phyloP scores from a whole-genome alignment of 352 stramenopile genomes.

The Phytopythium kandeliae region DNA sequence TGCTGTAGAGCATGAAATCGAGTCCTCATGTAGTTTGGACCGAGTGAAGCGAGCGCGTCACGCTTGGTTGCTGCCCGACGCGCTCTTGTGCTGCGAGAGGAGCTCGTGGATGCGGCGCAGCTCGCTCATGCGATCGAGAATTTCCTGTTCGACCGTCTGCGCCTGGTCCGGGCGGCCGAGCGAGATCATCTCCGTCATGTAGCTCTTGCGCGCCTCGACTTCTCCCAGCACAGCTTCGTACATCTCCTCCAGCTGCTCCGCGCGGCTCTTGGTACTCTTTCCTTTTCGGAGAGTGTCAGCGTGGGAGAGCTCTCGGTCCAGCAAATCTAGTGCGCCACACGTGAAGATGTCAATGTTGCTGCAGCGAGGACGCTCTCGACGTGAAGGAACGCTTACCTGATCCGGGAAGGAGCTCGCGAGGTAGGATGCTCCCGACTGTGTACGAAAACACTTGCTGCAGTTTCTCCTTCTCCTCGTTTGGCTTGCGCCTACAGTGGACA shows the following conservation, averaged over 20 bases:
- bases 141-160: slow-evolving; percentile 47
- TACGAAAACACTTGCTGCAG: slow-evolving; percentile 78
- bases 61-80: slow-evolving; percentile 12
- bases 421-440: slow-evolving; percentile 59
- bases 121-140: slow-evolving; percentile 57
- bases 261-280: slow-evolving; percentile 22
- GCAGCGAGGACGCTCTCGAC: no score
- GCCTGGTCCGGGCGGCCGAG: slow-evolving; percentile 37
- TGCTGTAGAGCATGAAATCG: not conserved
- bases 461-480: slow-evolving; percentile 80
- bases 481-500: slow-evolving; percentile 17
- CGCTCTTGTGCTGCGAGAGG: slow-evolving; percentile 39
- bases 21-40: not conserved
- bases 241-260: slow-evolving; percentile 57
- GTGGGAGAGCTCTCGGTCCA: slow-evolving; percentile 58
- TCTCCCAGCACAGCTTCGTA: slow-evolving; percentile 57
- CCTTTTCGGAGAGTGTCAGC: slow-evolving; percentile 33
- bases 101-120: slow-evolving; percentile 57
- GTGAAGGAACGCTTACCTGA: slow-evolving; percentile 23
- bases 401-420: slow-evolving; percentile 60
- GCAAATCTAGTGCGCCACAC: slow-evolving; percentile 28
- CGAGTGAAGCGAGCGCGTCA: not conserved
- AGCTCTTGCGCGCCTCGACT: slow-evolving; percentile 57
- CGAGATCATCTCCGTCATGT: slow-evolving; percentile 59
- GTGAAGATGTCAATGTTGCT: not conserved